Base-by-base conservation (phyloP, 208 protist genomes). In the Plasmodiophora brassicae region DNA sequence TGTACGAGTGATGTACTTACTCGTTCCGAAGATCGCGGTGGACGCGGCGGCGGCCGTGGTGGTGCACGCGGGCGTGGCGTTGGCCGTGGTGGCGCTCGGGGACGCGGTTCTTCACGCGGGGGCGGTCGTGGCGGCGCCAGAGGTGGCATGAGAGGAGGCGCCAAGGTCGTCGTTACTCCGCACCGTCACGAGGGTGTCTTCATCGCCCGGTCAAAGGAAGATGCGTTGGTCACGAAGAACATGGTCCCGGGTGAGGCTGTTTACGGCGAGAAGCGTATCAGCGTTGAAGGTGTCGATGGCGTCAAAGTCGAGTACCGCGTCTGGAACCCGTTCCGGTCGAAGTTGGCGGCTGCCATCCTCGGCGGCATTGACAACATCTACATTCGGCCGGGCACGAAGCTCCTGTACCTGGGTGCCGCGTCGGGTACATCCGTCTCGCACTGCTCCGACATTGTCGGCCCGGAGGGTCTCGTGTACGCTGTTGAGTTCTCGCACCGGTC, bases 301-400 rank as follows among this genome's bases (percentile, higher is more conserved):
- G 92, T 88, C 25, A 94, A 93, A 28, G 95, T 97, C 50, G 98
- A 99, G 94, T 99, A 99, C 94, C 96, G 99, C 89, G 95, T 99
- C 44, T 99, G 99, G 98, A 99, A 99, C 93, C 98, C 99, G 22
- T 99, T 99, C 96, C 93, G 98, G 85, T 99, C 98, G 25, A 99
- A 99, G 95, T 92, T 99, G 39, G 98, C 96, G 38, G 97, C 98
- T 25, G 97, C 97, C 78, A 96, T 99, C 87, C 94, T 99, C 78
- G 95, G 95, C 87, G 98, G 98, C 93, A 94, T 99, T 35, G 97
- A 98, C 84, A 97, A 98, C 92, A 96, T 99, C 54, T 95, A 96
- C 85, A 99, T 99, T 92, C 91, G 94, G 84, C 98, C 98, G 71
- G 99, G 98, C 45, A 95, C 95, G 20, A 99, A 99, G 92, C 96